These are phyloP conservation scores for Phytopythium helicoides DNA, from an alignment of 352 stramenopile genomes.

Conservation along the genomic window DNA sequence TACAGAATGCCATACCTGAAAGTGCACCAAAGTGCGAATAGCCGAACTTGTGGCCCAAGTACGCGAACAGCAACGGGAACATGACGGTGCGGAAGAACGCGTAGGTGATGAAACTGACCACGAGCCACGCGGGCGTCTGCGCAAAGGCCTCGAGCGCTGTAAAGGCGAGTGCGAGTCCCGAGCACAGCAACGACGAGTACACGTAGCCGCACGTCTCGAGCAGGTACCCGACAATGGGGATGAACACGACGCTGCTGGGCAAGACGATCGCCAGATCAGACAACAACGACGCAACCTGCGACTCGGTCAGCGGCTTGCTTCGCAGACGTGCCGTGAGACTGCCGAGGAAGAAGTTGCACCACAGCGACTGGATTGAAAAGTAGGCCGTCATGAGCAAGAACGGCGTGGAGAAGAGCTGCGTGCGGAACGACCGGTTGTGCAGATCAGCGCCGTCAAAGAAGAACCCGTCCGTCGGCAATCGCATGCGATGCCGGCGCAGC, in stretches of 20 bases:
- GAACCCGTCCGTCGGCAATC: slow-evolving; percentile 23
- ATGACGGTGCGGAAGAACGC: slow-evolving; percentile 82
- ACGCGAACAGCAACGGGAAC: slow-evolving; percentile 82
- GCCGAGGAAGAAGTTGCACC: slow-evolving; percentile 84
- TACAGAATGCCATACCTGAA: slow-evolving; percentile 69
- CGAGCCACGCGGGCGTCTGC: slow-evolving; percentile 38
- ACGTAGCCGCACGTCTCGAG: slow-evolving; percentile 73
- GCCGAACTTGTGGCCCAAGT: slow-evolving; percentile 72
- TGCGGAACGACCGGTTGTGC: slow-evolving; percentile 56
- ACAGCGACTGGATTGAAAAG: slow-evolving; percentile 74
- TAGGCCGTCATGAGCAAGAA: slow-evolving; percentile 75
- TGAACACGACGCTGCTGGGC: slow-evolving; percentile 68
- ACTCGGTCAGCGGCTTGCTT: slow-evolving; percentile 43
- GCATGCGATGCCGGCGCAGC: slow-evolving; percentile 10
- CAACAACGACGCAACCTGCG: slow-evolving; percentile 37
- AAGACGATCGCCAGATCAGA: slow-evolving; percentile 58
- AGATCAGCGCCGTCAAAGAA: slow-evolving; percentile 38
- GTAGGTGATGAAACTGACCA: slow-evolving; percentile 69
- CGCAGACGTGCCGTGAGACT: slow-evolving; percentile 57
- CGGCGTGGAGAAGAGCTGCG: slow-evolving; percentile 53
- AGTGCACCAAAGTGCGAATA: slow-evolving; percentile 86
- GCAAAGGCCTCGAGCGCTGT: slow-evolving; percentile 33
- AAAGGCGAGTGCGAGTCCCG: slow-evolving; percentile 36
- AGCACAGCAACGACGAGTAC: slow-evolving; percentile 46
- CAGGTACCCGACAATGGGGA: slow-evolving; percentile 66